These are phyloP conservation scores for Diaporthe helianthi DNA, from an alignment of 2,329 filamentous ascomycete genomes.

Conservation along the genomic window DNA sequence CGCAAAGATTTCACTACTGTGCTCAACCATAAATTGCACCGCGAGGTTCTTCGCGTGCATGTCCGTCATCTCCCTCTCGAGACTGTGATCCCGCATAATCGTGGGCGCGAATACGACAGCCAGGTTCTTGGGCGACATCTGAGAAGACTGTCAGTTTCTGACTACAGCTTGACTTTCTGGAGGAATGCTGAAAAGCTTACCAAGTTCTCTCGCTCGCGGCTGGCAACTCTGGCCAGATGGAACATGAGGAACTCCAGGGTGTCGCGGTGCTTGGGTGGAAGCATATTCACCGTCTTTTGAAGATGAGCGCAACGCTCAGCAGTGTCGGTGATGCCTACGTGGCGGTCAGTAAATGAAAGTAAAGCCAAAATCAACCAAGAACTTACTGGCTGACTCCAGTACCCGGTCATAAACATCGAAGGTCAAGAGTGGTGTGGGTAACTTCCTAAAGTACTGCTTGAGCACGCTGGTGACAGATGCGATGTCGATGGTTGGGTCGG, in stretches of 20 bases:
- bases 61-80: conserved; percentile 95
- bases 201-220: conserved; percentile 83
- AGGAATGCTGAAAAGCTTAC: conserved; percentile 54
- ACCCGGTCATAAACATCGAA: conserved; percentile 92
- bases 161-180: background rate
- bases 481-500: conserved; percentile 91
- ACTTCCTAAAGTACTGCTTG: conserved; percentile 96
- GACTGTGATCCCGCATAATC: conserved; percentile 89
- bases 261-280: conserved; percentile 85
- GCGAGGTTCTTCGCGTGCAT: conserved; percentile 93
- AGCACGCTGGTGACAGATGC: conserved; percentile 94
- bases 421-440: conserved; percentile 88
- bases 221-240: conserved; percentile 87
- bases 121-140: conserved; percentile 96
- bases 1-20: conserved; percentile 81
- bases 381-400: conserved; percentile 78
- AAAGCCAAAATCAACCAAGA: background rate
- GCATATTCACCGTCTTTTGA: conserved; percentile 74
- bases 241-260: conserved; percentile 93
- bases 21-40: conserved; percentile 91
- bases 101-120: conserved; percentile 98
- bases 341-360: background rate
- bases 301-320: conserved; percentile 75
- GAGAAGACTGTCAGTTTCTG: conserved; percentile 39
- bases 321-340: conserved; percentile 67